phyloP scores from a whole-genome alignment of 306 rosid species.

The Corylus americana region DNA sequence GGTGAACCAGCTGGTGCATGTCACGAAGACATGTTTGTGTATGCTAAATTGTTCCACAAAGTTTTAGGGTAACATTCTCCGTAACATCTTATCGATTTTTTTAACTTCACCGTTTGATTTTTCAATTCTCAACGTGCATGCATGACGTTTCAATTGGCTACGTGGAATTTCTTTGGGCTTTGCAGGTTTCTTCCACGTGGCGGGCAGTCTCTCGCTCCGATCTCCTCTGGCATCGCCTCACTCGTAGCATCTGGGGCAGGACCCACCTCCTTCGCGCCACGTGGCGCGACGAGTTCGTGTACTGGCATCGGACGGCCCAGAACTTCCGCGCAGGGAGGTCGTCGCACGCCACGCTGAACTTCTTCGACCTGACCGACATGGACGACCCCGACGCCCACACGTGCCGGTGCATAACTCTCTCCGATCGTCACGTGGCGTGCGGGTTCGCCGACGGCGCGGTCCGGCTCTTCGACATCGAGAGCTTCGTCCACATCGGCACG shows the following conservation, averaged over 20 bases:
- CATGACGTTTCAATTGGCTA: background rate
- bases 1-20: no score
- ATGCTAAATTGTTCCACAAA: no score
- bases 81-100: no score
- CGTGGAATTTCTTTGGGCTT: background rate
- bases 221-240: constrained; percentile 58
- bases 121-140: background rate
- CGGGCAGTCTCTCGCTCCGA: constrained; percentile 68
- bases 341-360: constrained; percentile 25
- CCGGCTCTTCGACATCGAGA: constrained; percentile 59
- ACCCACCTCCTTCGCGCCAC: constrained; percentile 33
- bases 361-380: constrained; percentile 38
- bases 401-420: constrained; percentile 76
- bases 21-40: no score
- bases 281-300: constrained; percentile 67
- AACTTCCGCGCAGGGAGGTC: constrained; percentile 43
- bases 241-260: constrained; percentile 68
- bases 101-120: no score
- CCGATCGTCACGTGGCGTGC: constrained; percentile 67
- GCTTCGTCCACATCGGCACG: constrained; percentile 47
- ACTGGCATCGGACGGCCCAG: constrained; percentile 68
- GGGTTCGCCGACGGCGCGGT: constrained; percentile 84
- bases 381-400: constrained; percentile 35
- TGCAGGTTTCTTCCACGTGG: constrained; percentile 93
- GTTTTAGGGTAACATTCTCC: no score